These are phyloP conservation scores for Artemisia annua DNA, from an alignment of 129 eudicot genomes.

Conservation along the genomic window DNA sequence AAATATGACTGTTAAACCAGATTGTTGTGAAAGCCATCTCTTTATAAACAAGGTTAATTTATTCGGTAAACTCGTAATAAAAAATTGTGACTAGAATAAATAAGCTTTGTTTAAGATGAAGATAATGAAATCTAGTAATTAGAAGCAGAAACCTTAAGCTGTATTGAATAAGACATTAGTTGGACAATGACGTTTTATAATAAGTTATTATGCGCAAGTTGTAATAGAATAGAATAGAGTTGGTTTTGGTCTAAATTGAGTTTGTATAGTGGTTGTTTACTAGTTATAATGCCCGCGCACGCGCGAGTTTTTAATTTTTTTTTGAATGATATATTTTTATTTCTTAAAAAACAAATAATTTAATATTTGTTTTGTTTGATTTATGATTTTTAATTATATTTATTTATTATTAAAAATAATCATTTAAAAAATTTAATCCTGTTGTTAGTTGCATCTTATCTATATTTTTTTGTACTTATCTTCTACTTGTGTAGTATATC, in stretches of 20 bases:
- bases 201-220: background rate
- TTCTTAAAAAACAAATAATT: too few relatives aligned
- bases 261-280: background rate
- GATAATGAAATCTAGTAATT: background rate
- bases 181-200: constrained; percentile 8
- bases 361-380: too few relatives aligned
- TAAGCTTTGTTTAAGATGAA: background rate
- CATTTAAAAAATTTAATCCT: too few relatives aligned
- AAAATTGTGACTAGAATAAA: background rate
- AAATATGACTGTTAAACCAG: too few relatives aligned
- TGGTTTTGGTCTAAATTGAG: background rate
- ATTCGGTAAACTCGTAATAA: background rate
- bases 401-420: too few relatives aligned
- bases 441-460: too few relatives aligned
- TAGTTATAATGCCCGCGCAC: too few relatives aligned
- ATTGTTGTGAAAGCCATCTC: background rate
- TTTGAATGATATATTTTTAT: too few relatives aligned
- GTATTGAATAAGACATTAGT: background rate
- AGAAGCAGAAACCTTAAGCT: background rate
- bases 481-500: too few relatives aligned
- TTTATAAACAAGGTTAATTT: background rate
- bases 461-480: too few relatives aligned
- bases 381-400: too few relatives aligned
- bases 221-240: background rate
- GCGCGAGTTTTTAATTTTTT: too few relatives aligned